Evolutionary conservation across 2,329 filamentous ascomycete genomes (phyloP), one percentile per base, ranked within the genome.

Genomic region (Aspergillus costaricaensis): DNA sequence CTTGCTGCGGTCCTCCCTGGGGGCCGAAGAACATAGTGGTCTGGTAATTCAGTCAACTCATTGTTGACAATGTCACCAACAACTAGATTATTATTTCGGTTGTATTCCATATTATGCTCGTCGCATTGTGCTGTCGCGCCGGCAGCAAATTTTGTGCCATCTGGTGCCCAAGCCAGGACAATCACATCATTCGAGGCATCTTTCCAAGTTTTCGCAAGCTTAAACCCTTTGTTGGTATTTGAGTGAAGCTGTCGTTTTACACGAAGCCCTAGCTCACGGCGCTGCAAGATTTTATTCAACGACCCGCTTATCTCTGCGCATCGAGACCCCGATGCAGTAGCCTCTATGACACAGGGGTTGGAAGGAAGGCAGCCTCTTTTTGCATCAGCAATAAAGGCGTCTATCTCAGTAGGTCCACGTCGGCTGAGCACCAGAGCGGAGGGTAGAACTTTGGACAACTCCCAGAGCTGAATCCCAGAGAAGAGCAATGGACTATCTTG

Each of bases 141-240:
- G 9, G 82, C 84, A 27, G 82, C 84, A 66, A 88, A 88, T 3
- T 67, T 74, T 2, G 78, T 77, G 2, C 84, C 82, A 68, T 85
- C 77, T 2, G 80, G 77, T 2, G 82, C 80, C 86, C 86, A 88
- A 14, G 83, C 80, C 3, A 87, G 72, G 9, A 79, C 78, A 36
- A 83, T 78, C 1, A 88, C 80, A 68, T 88, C 86, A 23, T 83
- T 82, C 0, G 85, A 87, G 0, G 84, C 84, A 1, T 85, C 83
- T 62, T 81, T 84, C 78, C 83, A 87, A 14, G 77, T 76, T 55
- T 75, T 78, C 25, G 74, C 77, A 2, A 76, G 75, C 4, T 76
- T 78, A 15, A 86, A 67, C 1, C 77, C 74, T 23, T 79, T 72
- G 32, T 67, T 68, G 23, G 72, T 72, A 27, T 74, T 67, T 12